Evolutionary conservation across 306 rosid genomes (phyloP).

Genomic region (Cicer yamashitae): DNA sequence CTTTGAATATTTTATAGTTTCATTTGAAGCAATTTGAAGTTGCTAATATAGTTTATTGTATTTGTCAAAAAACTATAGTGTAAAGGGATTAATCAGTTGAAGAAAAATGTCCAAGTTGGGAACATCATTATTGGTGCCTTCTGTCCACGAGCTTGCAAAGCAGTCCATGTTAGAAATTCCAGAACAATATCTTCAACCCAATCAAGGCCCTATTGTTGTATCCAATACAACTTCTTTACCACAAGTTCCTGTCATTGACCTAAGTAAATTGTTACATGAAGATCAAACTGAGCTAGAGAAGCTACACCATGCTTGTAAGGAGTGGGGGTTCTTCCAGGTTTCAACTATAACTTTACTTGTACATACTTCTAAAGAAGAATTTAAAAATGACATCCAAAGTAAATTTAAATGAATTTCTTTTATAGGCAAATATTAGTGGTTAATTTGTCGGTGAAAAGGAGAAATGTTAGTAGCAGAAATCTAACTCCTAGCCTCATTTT

Average conservation of each 20-base stretch:
- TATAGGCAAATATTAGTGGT: too few relatives aligned
- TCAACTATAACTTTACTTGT: neutral
- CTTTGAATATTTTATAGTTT: neutral
- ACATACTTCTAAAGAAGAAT: too few relatives aligned
- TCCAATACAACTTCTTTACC: slow-evolving; percentile 32
- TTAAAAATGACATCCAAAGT: too few relatives aligned
- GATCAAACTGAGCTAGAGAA: slow-evolving; percentile 48
- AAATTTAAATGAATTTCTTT: too few relatives aligned
- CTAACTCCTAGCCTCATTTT: too few relatives aligned
- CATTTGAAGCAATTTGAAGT: neutral
- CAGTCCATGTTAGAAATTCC: slow-evolving; percentile 47
- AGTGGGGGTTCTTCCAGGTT: slow-evolving; percentile 60
- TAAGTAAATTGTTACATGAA: slow-evolving; percentile 42
- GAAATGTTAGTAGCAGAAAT: too few relatives aligned
- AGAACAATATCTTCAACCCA: slow-evolving; percentile 43
- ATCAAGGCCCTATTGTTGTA: slow-evolving; percentile 48
- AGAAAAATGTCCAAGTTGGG: slow-evolving; percentile 11
- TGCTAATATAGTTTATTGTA: neutral
- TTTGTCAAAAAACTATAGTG: too few relatives aligned
- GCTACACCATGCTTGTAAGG: slow-evolving; percentile 53
- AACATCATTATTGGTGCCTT: slow-evolving; percentile 41
- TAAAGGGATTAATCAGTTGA: neutral
- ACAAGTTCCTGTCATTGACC: slow-evolving; percentile 56
- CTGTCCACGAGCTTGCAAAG: slow-evolving; percentile 48
- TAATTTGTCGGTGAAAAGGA: too few relatives aligned